Percentiles rank a stretch among this genome's conserved stretches.
Conservation (phyloP, 129 eudicot genomes). For the Pseudognaphalium luteoalbum region DNA sequence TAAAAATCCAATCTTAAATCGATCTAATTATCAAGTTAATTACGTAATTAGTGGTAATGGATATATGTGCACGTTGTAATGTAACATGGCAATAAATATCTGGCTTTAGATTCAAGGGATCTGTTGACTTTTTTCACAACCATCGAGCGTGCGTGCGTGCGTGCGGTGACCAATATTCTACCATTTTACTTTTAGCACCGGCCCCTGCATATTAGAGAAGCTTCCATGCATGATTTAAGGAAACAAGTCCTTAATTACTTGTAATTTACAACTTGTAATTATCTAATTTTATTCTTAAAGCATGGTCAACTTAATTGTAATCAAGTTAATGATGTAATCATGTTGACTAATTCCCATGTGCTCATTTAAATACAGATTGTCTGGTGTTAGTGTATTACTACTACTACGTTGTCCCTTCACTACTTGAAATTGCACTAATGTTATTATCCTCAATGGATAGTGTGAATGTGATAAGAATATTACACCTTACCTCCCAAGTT, state of each 20-base stretch:
- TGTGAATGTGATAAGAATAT: no score
- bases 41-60: constrained; percentile 6
- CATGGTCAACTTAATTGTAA: constrained; percentile 15
- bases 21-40: not conserved
- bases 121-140: constrained; percentile 33
- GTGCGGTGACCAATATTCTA: constrained; percentile 43
- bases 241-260: constrained; percentile 13
- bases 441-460: no score
- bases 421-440: not conserved
- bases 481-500: no score
- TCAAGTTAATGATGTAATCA: constrained; percentile 3
- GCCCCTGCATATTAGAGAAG: constrained; percentile 25
- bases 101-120: constrained; percentile 33
- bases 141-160: constrained; percentile 7
- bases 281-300: not conserved
- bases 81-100: constrained; percentile 37
- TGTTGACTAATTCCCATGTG: constrained; percentile 11
- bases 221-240: constrained; percentile 47
- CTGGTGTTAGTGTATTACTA: no score
- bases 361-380: not conserved
- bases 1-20: not conserved
- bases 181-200: constrained; percentile 8
- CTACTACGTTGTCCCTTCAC: not conserved
- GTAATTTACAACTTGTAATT: not conserved
- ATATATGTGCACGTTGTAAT: constrained; percentile 28